These are phyloP conservation scores for Geotrichum australiense DNA, from an alignment of 1,139 yeast species.

Conservation along the genomic window DNA sequence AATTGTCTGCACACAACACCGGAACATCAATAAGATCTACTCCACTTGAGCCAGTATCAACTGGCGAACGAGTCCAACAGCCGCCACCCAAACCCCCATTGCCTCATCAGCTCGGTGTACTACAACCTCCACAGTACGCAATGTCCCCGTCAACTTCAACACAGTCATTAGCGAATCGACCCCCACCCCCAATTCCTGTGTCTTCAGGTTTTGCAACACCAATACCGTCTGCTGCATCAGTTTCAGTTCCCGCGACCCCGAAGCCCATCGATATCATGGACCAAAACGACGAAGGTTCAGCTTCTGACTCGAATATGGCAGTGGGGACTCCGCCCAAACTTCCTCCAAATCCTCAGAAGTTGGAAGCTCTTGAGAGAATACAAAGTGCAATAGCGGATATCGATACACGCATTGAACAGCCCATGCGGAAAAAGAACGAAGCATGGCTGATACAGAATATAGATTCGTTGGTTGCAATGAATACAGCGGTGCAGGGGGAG, in stretches of 20 bases:
- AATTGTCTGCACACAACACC: conserved; percentile 7
- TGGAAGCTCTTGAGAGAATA: conserved; percentile 26
- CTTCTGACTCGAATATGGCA: conserved; percentile 4
- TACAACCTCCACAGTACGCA: conserved; percentile 19
- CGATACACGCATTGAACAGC: conserved; percentile 31
- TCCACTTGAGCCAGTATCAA: neutral
- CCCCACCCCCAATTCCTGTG: neutral
- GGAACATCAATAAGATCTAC: conserved; percentile 6
- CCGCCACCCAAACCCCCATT: conserved; percentile 26
- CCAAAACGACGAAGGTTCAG: conserved; percentile 11
- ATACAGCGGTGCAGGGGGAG: conserved; percentile 45
- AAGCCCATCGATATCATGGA: conserved; percentile 22
- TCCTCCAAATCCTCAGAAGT: conserved; percentile 25
- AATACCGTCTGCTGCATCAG: conserved; percentile 11
- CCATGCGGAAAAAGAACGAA: conserved; percentile 41
- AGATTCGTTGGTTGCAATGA: conserved; percentile 28
- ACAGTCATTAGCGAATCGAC: too few species aligned
- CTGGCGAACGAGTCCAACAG: conserved; percentile 18
- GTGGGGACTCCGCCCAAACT: conserved; percentile 21
- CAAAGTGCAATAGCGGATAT: conserved; percentile 10
- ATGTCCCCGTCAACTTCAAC: too few species aligned
- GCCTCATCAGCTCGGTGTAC: conserved; percentile 10
- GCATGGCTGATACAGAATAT: conserved; percentile 52
- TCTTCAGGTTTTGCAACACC: too few species aligned
- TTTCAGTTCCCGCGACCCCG: conserved; percentile 11